Percentiles rank a stretch among this genome's conserved stretches.
phyloP scores from a whole-genome alignment of 2,329 filamentous ascomycete species.

The Aspergillus proliferans region DNA sequence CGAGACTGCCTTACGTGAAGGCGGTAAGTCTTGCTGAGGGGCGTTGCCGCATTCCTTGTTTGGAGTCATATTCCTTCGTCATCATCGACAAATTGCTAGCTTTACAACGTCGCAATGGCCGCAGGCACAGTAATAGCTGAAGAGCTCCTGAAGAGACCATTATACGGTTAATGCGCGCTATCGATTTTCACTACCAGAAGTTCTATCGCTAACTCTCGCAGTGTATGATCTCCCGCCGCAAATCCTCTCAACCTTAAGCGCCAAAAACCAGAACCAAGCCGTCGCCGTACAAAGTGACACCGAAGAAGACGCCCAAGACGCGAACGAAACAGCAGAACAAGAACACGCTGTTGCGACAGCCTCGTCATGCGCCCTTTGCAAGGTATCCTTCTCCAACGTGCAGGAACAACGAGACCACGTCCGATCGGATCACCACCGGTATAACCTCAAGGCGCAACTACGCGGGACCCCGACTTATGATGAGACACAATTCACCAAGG shows the following conservation, averaged over 20 bases:
- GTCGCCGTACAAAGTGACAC: slow-evolving; percentile 19
- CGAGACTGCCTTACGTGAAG: not conserved
- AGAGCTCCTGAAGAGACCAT: slow-evolving; percentile 42
- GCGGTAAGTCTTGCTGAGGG: not conserved
- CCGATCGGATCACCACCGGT: slow-evolving; percentile 84
- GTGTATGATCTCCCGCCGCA: slow-evolving; percentile 78
- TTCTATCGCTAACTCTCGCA: slow-evolving; percentile 32
- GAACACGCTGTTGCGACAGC: slow-evolving; percentile 45
- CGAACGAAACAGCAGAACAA: slow-evolving; percentile 29
- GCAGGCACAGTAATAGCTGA: slow-evolving; percentile 21
- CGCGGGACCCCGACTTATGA: slow-evolving; percentile 65
- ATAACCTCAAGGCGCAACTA: slow-evolving; percentile 89
- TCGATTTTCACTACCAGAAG: not conserved
- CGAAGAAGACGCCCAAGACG: slow-evolving; percentile 22
- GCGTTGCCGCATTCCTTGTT: not conserved
- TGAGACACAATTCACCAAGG: slow-evolving; percentile 78
- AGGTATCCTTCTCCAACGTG: slow-evolving; percentile 62
- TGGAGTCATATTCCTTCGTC: not conserved
- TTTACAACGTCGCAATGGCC: slow-evolving; percentile 7
- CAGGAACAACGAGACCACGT: slow-evolving; percentile 80
- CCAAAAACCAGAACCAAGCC: slow-evolving; percentile 44
- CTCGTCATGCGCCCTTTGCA: slow-evolving; percentile 76
- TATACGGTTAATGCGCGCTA: slow-evolving; percentile 41
- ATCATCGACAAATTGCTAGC: not conserved
- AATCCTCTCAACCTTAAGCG: slow-evolving; percentile 61